phyloP scores from a whole-genome alignment of 352 stramenopile species.

The Pythium angustatum region DNA sequence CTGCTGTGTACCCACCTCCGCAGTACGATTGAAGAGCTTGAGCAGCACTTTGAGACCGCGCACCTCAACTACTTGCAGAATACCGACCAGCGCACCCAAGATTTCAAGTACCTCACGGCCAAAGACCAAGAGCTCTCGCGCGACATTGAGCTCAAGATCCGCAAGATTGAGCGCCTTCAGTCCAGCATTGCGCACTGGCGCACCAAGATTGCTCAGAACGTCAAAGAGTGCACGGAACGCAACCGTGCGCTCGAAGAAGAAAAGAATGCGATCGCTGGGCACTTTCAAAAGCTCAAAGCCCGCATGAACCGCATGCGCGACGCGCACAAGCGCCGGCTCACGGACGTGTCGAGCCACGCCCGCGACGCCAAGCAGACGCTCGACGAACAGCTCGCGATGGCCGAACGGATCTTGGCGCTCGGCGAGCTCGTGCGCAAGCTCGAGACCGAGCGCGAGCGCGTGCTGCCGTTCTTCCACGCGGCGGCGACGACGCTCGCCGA shows the following conservation, averaged over 20 bases:
- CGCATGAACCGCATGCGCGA: constrained; percentile 90
- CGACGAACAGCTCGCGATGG: constrained; percentile 64
- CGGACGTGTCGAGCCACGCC: constrained; percentile 79
- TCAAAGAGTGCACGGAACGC: constrained; percentile 86
- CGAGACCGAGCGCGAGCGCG: constrained; percentile 91
- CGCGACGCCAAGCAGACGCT: constrained; percentile 76
- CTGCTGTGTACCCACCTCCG: too few relatives aligned
- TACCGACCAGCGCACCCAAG: constrained; percentile 92
- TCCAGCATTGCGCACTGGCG: constrained; percentile 87
- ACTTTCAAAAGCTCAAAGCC: constrained; percentile 88
- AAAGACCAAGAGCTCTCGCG: constrained; percentile 92
- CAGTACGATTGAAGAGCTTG: constrained; percentile 91
- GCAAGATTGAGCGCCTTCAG: constrained; percentile 93
- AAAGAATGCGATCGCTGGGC: constrained; percentile 80
- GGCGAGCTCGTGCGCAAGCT: constrained; percentile 90
- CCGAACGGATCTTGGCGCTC: constrained; percentile 87
- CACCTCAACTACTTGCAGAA: constrained; percentile 93
- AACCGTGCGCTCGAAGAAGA: constrained; percentile 90
- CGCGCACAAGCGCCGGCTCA: constrained; percentile 76
- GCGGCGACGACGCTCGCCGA: constrained; percentile 59
- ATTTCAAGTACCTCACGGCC: constrained; percentile 94
- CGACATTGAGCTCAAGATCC: constrained; percentile 93
- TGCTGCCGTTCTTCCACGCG: constrained; percentile 86
- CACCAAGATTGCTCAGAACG: constrained; percentile 91
- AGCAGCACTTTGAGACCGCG: constrained; percentile 93